Conservation (phyloP, 768 basidiomycete species). For the Tricholoma flavovirens region DNA sequence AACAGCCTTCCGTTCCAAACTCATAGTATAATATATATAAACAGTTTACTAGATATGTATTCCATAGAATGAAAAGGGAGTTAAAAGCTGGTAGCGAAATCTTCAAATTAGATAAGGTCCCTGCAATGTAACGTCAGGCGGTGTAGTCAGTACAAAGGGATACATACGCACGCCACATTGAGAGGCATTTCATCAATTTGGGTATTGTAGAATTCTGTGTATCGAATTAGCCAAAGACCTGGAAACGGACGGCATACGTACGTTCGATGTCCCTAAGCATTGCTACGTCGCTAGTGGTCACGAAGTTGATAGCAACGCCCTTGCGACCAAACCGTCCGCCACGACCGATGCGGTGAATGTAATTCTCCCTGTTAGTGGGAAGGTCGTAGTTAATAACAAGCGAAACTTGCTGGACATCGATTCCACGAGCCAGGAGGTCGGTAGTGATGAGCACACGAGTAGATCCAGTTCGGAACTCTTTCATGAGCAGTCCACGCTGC, state of each 20-base stretch:
- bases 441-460: conserved; percentile 99
- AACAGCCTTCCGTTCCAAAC: too few species aligned
- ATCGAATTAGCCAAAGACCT: conserved; percentile 9
- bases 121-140: conserved; percentile 28
- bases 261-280: conserved; percentile 95
- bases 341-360: conserved; percentile 98
- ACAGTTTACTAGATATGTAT: not conserved
- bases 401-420: conserved; percentile 97
- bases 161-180: conserved; percentile 79
- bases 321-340: conserved; percentile 97
- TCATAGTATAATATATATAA: too few species aligned
- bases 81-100: conserved; percentile 5
- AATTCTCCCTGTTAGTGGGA: conserved; percentile 94
- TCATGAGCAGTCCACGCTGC: conserved; percentile 96
- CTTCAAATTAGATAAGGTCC: conserved; percentile 63
- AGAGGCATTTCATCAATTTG: conserved; percentile 99
- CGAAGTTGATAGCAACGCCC: conserved; percentile 98
- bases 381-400: conserved; percentile 94
- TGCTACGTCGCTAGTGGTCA: conserved; percentile 88
- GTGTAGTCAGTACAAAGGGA: not conserved
- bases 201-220: conserved; percentile 82
- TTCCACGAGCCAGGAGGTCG: conserved; percentile 94
- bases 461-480: conserved; percentile 97
- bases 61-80: not conserved
- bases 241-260: conserved; percentile 34